These are phyloP conservation scores for Syzygium jambos DNA, from an alignment of 345 rosid genomes.

Conservation along the genomic window DNA sequence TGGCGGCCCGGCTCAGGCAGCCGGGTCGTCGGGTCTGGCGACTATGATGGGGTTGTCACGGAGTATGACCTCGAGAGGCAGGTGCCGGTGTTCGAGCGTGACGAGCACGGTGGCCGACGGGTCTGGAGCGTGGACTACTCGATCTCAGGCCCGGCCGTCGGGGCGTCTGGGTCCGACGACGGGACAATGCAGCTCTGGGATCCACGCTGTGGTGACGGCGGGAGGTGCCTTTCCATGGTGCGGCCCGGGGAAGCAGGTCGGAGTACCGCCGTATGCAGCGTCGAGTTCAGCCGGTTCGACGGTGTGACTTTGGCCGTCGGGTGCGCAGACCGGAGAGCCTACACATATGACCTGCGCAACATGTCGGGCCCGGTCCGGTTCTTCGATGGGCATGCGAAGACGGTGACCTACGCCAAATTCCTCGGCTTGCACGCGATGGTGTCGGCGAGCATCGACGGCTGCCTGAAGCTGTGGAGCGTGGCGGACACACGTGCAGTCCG, in stretches of 20 bases:
- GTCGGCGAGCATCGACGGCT: conserved; percentile 62
- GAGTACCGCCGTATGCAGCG: conserved; percentile 56
- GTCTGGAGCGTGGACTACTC: conserved; percentile 90
- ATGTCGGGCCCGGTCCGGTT: conserved; percentile 28
- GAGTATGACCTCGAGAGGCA: conserved; percentile 69
- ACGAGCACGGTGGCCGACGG: conserved; percentile 89
- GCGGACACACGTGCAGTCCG: conserved; percentile 21
- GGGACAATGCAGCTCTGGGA: conserved; percentile 95
- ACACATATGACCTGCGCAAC: conserved; percentile 57
- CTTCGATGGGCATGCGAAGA: conserved; percentile 55
- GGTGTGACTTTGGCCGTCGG: conserved; percentile 51
- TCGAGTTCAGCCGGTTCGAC: conserved; percentile 65
- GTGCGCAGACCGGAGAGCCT: conserved; percentile 64
- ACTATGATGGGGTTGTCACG: conserved; percentile 84
- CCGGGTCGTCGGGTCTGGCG: conserved; percentile 68
- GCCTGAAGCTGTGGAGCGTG: conserved; percentile 59
- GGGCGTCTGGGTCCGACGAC: conserved; percentile 91
- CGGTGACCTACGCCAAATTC: conserved; percentile 64
- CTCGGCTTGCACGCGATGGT: conserved; percentile 29
- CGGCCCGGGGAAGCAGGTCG: conserved; percentile 37
- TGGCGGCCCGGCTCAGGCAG: conserved; percentile 61
- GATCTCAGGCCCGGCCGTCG: conserved; percentile 27
- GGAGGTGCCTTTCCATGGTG: conserved; percentile 33
- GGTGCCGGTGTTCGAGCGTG: conserved; percentile 67
- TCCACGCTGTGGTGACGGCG: conserved; percentile 31